Percentiles rank a stretch among this genome's conserved stretches.
Conservation (phyloP, 2,329 filamentous ascomycete genomes). For the Cercospora nicotianae region DNA sequence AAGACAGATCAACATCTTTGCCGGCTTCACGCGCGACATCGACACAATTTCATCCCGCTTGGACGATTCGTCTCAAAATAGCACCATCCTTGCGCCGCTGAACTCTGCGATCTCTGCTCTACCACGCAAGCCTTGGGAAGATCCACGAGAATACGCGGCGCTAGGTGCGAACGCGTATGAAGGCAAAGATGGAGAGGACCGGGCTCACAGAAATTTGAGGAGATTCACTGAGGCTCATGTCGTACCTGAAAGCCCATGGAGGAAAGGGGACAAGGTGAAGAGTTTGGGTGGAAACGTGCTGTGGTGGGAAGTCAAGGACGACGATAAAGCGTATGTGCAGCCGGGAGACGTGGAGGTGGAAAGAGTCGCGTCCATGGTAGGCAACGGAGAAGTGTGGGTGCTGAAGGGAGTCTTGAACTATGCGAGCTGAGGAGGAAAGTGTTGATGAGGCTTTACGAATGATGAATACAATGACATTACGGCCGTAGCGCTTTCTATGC, state of each 20-base stretch:
- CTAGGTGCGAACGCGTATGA: conserved; percentile 73
- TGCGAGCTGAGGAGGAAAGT: conserved; percentile 18
- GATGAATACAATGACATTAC: background rate
- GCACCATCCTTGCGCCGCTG: conserved; percentile 82
- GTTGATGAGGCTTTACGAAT: background rate
- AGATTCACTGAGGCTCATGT: conserved; percentile 86
- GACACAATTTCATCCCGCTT: conserved; percentile 68
- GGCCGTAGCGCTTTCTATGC: background rate
- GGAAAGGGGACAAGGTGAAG: conserved; percentile 63
- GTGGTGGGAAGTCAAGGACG: conserved; percentile 75
- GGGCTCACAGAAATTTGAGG: conserved; percentile 73
- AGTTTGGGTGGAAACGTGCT: conserved; percentile 69
- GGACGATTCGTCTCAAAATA: conserved; percentile 65
- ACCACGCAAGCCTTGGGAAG: conserved; percentile 83
- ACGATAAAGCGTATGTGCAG: conserved; percentile 67
- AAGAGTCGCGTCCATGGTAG: conserved; percentile 70
- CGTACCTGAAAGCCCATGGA: conserved; percentile 73
- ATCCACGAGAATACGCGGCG: conserved; percentile 68
- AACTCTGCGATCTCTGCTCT: conserved; percentile 78
- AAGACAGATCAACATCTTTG: conserved; percentile 79
- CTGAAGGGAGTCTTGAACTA: conserved; percentile 63
- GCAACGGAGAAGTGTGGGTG: conserved; percentile 89
- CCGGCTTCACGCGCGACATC: conserved; percentile 75
- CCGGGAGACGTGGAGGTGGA: conserved; percentile 78
- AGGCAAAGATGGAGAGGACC: conserved; percentile 69